Percentiles rank a stretch among this genome's conserved stretches.
phyloP scores from a whole-genome alignment of 2,329 filamentous ascomycete species.

The Chaetothyriales sp. region DNA sequence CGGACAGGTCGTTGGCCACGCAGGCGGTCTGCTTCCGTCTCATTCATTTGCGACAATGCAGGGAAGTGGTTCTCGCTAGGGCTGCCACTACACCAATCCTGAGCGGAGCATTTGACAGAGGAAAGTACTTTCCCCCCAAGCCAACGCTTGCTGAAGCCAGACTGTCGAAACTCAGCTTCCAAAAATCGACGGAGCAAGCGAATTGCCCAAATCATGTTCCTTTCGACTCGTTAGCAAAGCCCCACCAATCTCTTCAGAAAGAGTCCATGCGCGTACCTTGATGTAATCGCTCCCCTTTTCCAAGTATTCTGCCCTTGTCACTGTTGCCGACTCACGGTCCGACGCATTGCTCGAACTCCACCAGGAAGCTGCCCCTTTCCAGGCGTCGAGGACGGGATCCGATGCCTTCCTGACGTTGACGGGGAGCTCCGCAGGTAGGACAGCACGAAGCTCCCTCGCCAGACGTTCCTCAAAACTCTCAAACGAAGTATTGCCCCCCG shows the following conservation, averaged over 20 bases:
- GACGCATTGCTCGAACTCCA: conserved; percentile 39
- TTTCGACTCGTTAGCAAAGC: conserved; percentile 4
- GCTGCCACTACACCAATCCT: too few relatives aligned
- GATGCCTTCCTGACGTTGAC: conserved; percentile 58
- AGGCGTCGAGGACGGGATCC: conserved; percentile 73
- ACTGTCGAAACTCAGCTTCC: conserved; percentile 1
- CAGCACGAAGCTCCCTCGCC: conserved; percentile 52
- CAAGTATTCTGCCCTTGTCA: conserved; percentile 67
- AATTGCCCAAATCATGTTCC: conserved; percentile 16
- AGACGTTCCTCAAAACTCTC: conserved; percentile 73
- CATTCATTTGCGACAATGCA: too few relatives aligned
- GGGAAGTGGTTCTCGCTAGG: too few relatives aligned
- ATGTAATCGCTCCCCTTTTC: conserved; percentile 93
- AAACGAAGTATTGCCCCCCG: conserved; percentile 84
- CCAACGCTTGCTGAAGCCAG: too few relatives aligned
- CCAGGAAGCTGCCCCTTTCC: conserved; percentile 86
- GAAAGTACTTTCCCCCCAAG: background rate
- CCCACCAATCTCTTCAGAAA: background rate
- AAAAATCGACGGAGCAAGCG: conserved; percentile 7
- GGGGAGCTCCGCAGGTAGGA: conserved; percentile 53
- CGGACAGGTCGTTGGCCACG: background rate
- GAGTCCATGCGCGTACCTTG: conserved; percentile 43
- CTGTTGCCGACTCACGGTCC: conserved; percentile 47
- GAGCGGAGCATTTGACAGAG: background rate
- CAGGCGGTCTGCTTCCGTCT: too few relatives aligned